Evolutionary conservation across 768 basidiomycete genomes (phyloP).

Genomic region (Thelephora ganbajun): DNA sequence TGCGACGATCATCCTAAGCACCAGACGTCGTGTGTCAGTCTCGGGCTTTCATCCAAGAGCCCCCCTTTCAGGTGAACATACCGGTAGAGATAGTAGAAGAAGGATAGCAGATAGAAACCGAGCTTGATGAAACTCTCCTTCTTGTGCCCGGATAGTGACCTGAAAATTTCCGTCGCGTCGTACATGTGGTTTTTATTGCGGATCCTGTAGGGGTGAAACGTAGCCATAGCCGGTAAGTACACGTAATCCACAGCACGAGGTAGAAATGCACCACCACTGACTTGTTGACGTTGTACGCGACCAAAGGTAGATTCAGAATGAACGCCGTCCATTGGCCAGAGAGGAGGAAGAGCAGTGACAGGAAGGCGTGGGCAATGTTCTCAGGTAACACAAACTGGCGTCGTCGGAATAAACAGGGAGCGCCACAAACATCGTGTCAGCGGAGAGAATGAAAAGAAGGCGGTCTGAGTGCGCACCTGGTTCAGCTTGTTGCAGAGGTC

Average conservation of each 20-base stretch:
- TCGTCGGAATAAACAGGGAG: too few relatives aligned
- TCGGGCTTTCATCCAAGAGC: background rate
- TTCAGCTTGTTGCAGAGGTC: constrained; percentile 99
- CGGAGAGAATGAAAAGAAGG: constrained; percentile 1
- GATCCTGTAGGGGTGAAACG: constrained; percentile 44
- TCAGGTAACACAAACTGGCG: constrained; percentile 91
- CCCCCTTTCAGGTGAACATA: constrained; percentile 27
- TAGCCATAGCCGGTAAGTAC: background rate
- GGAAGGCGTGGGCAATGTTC: constrained; percentile 87
- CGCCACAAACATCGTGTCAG: background rate
- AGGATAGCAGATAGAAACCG: constrained; percentile 83
- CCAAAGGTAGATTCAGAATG: constrained; percentile 76
- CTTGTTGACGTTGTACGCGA: constrained; percentile 92
- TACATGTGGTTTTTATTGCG: constrained; percentile 94
- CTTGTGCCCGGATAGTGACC: constrained; percentile 86
- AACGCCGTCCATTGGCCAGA: constrained; percentile 94
- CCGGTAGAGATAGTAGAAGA: constrained; percentile 89
- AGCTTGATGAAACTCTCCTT: constrained; percentile 94
- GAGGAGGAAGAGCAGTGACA: constrained; percentile 82
- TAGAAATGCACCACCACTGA: constrained; percentile 23
- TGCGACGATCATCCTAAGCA: constrained; percentile 35
- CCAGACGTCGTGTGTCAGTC: background rate
- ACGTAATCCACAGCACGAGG: background rate
- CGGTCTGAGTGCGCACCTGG: constrained; percentile 40
- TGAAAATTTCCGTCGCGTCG: constrained; percentile 98